These are phyloP conservation scores for Saturnispora bothae DNA, from an alignment of 805 yeast species.

Conservation along the genomic window DNA sequence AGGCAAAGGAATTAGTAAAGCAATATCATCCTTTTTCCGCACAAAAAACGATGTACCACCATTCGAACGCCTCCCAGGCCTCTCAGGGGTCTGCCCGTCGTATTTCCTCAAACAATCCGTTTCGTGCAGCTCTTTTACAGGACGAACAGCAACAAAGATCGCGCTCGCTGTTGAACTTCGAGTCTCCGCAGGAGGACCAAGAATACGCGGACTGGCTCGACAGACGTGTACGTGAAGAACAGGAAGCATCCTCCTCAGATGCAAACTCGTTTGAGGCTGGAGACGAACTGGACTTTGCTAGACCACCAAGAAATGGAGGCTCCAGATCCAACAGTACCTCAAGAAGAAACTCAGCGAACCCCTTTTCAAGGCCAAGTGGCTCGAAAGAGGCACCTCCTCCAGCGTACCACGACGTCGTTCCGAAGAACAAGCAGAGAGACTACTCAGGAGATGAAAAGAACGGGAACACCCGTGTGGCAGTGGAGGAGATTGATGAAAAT, in stretches of 20 bases:
- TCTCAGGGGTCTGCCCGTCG: constrained; percentile 33
- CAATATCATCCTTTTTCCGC: too few species aligned
- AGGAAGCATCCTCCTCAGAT: constrained; percentile 30
- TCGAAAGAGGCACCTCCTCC: constrained; percentile 45
- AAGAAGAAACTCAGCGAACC: constrained; percentile 11
- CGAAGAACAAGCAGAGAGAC: constrained; percentile 23
- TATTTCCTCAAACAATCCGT: constrained; percentile 64
- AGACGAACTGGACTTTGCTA: constrained; percentile 13
- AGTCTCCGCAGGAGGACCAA: constrained; percentile 17
- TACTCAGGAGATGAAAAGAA: constrained; percentile 38
- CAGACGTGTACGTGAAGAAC: constrained; percentile 20
- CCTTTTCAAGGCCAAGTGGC: constrained; percentile 8
- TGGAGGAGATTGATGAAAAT: constrained; percentile 18
- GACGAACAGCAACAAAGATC: constrained; percentile 17
- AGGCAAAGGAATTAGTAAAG: too few species aligned
- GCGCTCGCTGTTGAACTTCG: constrained; percentile 11
- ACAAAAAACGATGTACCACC: constrained; percentile 21
- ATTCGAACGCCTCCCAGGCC: constrained; percentile 23
- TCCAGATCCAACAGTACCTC: too few species aligned
- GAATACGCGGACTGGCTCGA: constrained; percentile 52
- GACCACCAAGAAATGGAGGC: background rate
- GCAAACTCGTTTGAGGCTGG: constrained; percentile 20
- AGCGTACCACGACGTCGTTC: constrained; percentile 60
- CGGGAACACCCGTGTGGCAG: constrained; percentile 34
- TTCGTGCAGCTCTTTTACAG: constrained; percentile 38